Evolutionary conservation across 2,329 filamentous ascomycete species (phyloP), one percentile per base, ranked within the genome.

Genomic region (Aspergillus sp.): DNA sequence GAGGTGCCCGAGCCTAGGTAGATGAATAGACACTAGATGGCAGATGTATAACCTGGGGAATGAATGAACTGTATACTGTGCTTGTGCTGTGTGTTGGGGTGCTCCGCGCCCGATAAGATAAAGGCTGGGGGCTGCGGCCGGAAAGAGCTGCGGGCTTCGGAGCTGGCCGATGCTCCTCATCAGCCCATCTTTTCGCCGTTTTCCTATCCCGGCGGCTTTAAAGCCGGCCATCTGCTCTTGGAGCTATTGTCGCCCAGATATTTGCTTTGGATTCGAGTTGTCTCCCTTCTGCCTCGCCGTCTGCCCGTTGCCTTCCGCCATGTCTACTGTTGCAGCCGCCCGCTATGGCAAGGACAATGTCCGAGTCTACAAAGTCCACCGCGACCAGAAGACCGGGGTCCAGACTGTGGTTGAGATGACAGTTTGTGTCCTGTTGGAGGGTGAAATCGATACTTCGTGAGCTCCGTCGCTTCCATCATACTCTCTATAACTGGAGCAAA

Each of bases 321-420:
- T 75, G 71, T 65, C 65, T 48, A 60, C 70, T 61, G 65, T 81
- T 50, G 68, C 75, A 56, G 74, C 77, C 63, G 77, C 78, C 57
- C 77, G 77, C 57, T 81, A 81, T 67, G 79, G 79, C 65, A 81
- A 99, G 86, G 95, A 98, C 85, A 98, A 99, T 80, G 89, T 99
- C 83, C 93, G 95, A 71, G 86, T 99, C 69, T 96, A 89, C 86
- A 99, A 99, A 78, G 92, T 97, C 70, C 83, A 96, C 71, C 87
- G 86, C 68, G 87, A 98, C 74, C 81, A 86, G 71, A 81, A 86
- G 68, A 89, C 89, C 17, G 89, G 89, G 56, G 81, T 86, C 20
- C 93, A 99, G 76, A 89, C 88, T 7, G 90, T 98, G 66, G 89
- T 89, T 42, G 95, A 99, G 78, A 96, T 96, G 89, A 97, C 92